Conservation (phyloP, 306 rosid species). For the Prinsepia uniflora region DNA sequence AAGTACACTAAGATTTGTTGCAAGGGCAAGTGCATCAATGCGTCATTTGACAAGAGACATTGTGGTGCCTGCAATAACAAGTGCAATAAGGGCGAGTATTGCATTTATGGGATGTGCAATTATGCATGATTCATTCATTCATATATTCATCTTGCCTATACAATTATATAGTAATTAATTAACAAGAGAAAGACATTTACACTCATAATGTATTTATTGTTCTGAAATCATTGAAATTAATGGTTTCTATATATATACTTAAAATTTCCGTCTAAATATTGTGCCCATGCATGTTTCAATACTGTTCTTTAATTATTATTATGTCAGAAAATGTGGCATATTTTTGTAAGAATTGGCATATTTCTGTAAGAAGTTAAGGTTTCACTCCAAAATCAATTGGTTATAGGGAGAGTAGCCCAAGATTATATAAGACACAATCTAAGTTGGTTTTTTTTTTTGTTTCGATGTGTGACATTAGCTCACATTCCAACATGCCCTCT, state of each 20-base stretch:
- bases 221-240: not conserved
- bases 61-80: conserved; percentile 45
- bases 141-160: too few relatives aligned
- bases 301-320: too few relatives aligned
- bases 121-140: not conserved
- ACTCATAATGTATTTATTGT: not conserved
- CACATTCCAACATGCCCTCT: too few relatives aligned
- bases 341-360: too few relatives aligned
- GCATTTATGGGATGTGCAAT: conserved; percentile 1
- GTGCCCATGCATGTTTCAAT: not conserved
- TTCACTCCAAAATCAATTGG: too few relatives aligned
- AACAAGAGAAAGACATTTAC: not conserved
- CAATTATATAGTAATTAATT: too few relatives aligned
- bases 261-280: too few relatives aligned
- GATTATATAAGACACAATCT: too few relatives aligned
- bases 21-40: conserved; percentile 43
- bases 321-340: not conserved
- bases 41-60: conserved; percentile 31
- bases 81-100: conserved; percentile 40
- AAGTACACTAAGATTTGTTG: conserved; percentile 41
- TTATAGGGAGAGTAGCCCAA: too few relatives aligned
- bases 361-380: too few relatives aligned
- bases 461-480: too few relatives aligned
- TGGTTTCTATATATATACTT: not conserved
- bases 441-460: too few relatives aligned